Base-by-base conservation (phyloP, 2,329 filamentous ascomycete genomes). In the Lachnellula hyalina region DNA sequence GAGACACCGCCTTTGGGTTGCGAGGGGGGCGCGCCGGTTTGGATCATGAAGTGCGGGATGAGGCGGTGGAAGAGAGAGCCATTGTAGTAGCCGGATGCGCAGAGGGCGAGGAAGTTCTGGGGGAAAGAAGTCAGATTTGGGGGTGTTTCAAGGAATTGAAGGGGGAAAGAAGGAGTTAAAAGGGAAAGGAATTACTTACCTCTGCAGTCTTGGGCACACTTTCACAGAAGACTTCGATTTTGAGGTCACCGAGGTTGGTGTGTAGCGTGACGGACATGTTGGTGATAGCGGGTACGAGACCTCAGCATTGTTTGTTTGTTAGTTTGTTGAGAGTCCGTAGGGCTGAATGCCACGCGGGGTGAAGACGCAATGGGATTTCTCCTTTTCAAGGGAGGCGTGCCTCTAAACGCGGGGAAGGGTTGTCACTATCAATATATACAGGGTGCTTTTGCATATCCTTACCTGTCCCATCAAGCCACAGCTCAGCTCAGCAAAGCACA, bases 151-250 rank as follows among this genome's bases (percentile, higher is more conserved):
- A 54, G 14, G 46, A 17, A 21, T 34, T 34, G 35, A 2, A 35
- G n/a, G 9, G 19, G 21, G 32, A 46, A 41, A 34, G 36, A 36
- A 38, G 50, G 15, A 25, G 25, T 5, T 25, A 7, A 7, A 5
- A 5, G 25, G 21, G 21, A 21, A 34, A 28, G 28, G 64, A 19
- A 7, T 45, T 17, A 47, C 74, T 53, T 75, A 87, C 87, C 75
- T 96, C 89, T 60, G 91, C 87, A 0, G 94, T 96, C 72, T 93
- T 92, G 59, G 94, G 94, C 34, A 96, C 90, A 64, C 89, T 86
- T 71, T 96, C 90, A 76, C 93, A 97, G 75, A 96, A 97, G 63
- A 99, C 78, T 73, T 97, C 94, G 65, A 97, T 83, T 75, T 97
- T 99, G 70, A 99, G 80, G 73, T 94, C 87, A 69, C 94, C 94